Evolutionary conservation across 2,329 filamentous ascomycete species (phyloP).

Genomic region (Colletotrichum graminicola): DNA sequence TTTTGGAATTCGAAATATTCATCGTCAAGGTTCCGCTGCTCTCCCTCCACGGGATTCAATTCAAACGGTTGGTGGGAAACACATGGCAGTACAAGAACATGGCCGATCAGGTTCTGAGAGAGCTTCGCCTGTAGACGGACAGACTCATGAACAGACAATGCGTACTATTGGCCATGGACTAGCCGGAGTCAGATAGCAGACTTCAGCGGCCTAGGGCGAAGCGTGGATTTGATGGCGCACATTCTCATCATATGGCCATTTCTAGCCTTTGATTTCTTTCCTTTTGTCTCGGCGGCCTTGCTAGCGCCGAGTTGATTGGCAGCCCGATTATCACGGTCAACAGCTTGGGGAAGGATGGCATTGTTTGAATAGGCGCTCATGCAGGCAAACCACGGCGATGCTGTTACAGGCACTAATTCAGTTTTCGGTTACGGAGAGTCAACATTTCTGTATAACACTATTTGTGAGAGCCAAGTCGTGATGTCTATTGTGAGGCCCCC

Average conservation of each 20-base stretch:
- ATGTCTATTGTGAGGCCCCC: neutral
- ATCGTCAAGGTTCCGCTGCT: slow-evolving; percentile 97
- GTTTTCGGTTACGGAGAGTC: neutral
- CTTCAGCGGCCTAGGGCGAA: neutral
- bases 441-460: too few species aligned
- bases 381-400: neutral
- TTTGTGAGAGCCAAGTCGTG: neutral
- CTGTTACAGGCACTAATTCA: slow-evolving; percentile 3
- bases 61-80: slow-evolving; percentile 94
- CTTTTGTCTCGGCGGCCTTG: slow-evolving; percentile 12
- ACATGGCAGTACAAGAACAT: slow-evolving; percentile 99
- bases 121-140: slow-evolving; percentile 76
- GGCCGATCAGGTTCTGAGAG: slow-evolving; percentile 93
- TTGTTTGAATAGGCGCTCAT: slow-evolving; percentile 13
- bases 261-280: slow-evolving; percentile 8
- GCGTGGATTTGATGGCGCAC: neutral
- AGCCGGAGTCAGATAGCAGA: neutral
- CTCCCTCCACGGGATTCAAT: slow-evolving; percentile 94
- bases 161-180: neutral
- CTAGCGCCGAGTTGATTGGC: neutral
- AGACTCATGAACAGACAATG: neutral
- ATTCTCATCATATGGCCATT: slow-evolving; percentile 10
- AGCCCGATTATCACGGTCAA: neutral
- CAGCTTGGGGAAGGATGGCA: slow-evolving; percentile 12
- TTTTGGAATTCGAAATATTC: slow-evolving; percentile 92